Base-by-base conservation (phyloP, 805 yeast species). In the Jamesozyma jinghongensis region DNA sequence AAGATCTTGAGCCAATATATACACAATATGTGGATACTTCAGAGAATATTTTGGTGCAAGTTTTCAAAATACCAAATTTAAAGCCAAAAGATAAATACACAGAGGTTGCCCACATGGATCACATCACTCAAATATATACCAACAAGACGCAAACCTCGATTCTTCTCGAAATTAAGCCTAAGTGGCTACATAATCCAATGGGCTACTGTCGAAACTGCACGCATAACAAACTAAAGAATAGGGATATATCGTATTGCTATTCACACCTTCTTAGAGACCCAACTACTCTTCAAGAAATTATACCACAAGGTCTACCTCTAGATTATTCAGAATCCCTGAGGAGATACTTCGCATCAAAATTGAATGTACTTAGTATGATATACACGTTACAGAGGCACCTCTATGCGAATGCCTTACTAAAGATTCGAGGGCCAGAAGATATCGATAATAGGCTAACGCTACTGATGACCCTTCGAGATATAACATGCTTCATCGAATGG, bases 401-500 rank as follows among this genome's bases (percentile, higher is more conserved):
- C 5, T 30, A 40, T 4, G 26, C 6, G 13, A 20, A 22, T 20
- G 29, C 20, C 3, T 10, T 27, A 16, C 11, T 10, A 6, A n/a
- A 27, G 14, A 19, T 42, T n/a, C 29, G 20, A 3, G 37, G 47
- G n/a, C 39, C 28, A 4, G 32, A 37, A 2, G 50, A 52, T 22
- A 48, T 50, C 0, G 42, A 53, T 1, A 47, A 50, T 1, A 47
- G 51, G 5, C 31, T 63, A 6, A 44, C 54, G 16, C 33, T 51
- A 3, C 54, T 62, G 18, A 66, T 67, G 71, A 52, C 67, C 1
- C 44, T 67, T 14, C 47, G 69, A 47, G 71, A 67, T 40, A 59
- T 65, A 3, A 57, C 70, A 1, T 51, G 65, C 6, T 65, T 65
- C 42, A 34, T 66, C 5, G 44, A 38, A 22, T 52, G 66, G 49